Percentiles rank a stretch among this genome's conserved stretches.
Evolutionary conservation across 371 early-diverging fungal genomes (phyloP).

Genomic region (Basidiobolus heterosporus): DNA sequence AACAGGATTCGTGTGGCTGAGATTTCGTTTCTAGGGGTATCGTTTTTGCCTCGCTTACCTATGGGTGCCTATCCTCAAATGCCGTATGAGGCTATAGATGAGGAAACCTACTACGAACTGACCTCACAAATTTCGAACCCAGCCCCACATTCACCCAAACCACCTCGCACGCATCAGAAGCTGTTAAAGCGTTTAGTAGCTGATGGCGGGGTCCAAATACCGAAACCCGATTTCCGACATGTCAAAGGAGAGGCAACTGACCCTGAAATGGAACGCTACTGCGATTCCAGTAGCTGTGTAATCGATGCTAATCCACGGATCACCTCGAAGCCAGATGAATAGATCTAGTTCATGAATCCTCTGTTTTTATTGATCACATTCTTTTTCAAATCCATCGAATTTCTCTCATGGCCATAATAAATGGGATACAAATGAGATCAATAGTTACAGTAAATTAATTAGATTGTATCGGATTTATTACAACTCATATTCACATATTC

Average conservation of each 20-base stretch:
- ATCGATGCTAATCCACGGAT: background rate
- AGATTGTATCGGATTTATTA: too few relatives aligned
- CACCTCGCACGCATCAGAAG: background rate
- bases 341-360: too few relatives aligned
- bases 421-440: too few relatives aligned
- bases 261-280: constrained; percentile 10
- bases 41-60: constrained; percentile 14
- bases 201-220: background rate
- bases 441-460: too few relatives aligned
- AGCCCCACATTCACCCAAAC: background rate
- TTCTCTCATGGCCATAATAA: too few relatives aligned
- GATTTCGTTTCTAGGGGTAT: constrained; percentile 4
- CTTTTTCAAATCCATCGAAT: too few relatives aligned
- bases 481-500: too few relatives aligned
- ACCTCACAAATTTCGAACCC: constrained; percentile 2
- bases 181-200: background rate
- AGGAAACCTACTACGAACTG: constrained; percentile 9
- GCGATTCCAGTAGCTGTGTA: constrained; percentile 6
- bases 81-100: constrained; percentile 18
- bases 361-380: too few relatives aligned
- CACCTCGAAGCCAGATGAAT: too few relatives aligned
- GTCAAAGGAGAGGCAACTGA: constrained; percentile 3
- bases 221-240: constrained; percentile 1
- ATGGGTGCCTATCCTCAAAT: constrained; percentile 18
- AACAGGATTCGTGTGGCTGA: background rate